Evolutionary conservation across 345 rosid genomes (phyloP).

Genomic region (Aethionema arabicum): DNA sequence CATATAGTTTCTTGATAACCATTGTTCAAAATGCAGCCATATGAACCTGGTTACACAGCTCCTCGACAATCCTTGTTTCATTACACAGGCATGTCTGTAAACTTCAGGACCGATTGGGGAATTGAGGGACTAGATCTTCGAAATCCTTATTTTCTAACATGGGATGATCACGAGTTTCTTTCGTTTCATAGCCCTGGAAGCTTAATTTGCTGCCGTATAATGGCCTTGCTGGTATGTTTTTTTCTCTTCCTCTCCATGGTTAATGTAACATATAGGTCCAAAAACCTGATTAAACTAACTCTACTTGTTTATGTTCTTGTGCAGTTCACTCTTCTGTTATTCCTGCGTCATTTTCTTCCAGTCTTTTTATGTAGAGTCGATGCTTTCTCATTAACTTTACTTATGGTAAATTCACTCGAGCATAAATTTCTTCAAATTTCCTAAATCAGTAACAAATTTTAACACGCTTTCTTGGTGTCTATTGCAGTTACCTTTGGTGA

Average conservation of each 20-base stretch:
- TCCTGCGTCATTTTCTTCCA: conserved; percentile 73
- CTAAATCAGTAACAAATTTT: not conserved
- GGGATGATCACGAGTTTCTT: conserved; percentile 57
- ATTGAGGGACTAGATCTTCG: conserved; percentile 51
- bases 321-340: conserved; percentile 71
- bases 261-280: not conserved
- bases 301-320: conserved; percentile 9
- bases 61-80: conserved; percentile 50
- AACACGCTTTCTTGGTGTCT: not conserved
- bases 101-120: conserved; percentile 74
- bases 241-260: conserved; percentile 16
- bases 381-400: conserved; percentile 55
- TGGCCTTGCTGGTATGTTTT: conserved; percentile 60
- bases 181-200: conserved; percentile 51
- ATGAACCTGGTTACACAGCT: conserved; percentile 60
- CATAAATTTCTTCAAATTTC: not conserved
- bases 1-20: not conserved
- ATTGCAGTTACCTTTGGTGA: conserved; percentile 54
- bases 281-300: not conserved
- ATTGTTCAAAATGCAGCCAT: conserved; percentile 53
- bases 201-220: conserved; percentile 63
- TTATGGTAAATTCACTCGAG: conserved; percentile 41
- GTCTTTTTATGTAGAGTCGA: conserved; percentile 50
- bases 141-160: conserved; percentile 46
- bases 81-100: conserved; percentile 54